Evolutionary conservation across 176 grass and related monocot species (phyloP).

Genomic region (Pharus latifolius): DNA sequence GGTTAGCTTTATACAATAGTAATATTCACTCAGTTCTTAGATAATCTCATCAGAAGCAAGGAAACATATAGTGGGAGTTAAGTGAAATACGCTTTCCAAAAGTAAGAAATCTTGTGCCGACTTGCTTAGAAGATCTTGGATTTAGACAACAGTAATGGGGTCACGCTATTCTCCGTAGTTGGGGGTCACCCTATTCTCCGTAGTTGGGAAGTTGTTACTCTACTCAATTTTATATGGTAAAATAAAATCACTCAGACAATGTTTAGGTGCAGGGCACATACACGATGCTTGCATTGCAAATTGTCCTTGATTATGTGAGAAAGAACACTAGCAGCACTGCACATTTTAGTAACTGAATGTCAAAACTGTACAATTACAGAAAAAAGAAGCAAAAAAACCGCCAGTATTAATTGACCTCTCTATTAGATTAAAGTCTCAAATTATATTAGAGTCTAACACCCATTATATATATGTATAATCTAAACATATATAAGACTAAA

Average conservation of each 20-base stretch:
- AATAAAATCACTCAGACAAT: slow-evolving; percentile 12
- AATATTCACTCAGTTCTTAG: not conserved
- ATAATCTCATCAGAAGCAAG: slow-evolving; percentile 5
- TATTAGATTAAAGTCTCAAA: no score
- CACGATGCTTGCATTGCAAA: slow-evolving; percentile 82
- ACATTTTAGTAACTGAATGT: slow-evolving; percentile 28
- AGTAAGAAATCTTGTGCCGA: not conserved
- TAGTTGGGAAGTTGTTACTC: not conserved
- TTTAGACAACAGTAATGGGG: not conserved
- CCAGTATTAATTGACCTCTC: not conserved
- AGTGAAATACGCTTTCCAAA: slow-evolving; percentile 6
- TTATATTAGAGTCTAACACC: no score
- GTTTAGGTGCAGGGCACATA: slow-evolving; percentile 35
- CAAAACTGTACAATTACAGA: not conserved
- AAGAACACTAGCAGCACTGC: slow-evolving; percentile 90
- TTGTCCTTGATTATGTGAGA: slow-evolving; percentile 94
- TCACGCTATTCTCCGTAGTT: not conserved
- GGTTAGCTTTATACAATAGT: no score
- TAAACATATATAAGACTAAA: no score
- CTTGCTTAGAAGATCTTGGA: not conserved
- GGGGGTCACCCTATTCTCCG: not conserved
- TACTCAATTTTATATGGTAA: not conserved
- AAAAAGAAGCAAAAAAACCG: not conserved
- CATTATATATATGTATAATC: no score
- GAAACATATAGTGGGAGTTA: not conserved